Conservation (phyloP, 2,329 filamentous ascomycete genomes). For the Knoxdaviesia capensis region DNA sequence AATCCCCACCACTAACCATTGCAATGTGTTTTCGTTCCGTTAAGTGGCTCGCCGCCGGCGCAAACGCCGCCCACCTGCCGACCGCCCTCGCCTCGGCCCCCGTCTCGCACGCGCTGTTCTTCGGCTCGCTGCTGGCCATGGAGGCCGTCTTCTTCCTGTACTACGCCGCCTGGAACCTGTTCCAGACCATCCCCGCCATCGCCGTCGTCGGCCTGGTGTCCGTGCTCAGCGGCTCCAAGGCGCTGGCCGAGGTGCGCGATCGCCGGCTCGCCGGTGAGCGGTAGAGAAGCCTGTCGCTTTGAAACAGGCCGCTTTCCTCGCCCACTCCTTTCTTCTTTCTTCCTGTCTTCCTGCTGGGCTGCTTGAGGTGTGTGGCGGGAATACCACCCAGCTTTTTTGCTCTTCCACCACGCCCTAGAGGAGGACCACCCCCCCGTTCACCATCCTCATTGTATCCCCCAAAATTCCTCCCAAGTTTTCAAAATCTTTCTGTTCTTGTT, state of each 20-base stretch:
- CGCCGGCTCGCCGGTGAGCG: constrained; percentile 59
- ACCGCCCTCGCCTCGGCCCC: constrained; percentile 61
- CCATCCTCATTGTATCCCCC: too few relatives aligned
- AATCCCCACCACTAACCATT: background rate
- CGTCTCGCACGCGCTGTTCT: constrained; percentile 65
- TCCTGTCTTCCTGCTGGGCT: too few relatives aligned
- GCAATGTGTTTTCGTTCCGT: background rate
- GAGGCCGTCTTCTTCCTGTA: constrained; percentile 90
- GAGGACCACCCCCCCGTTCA: too few relatives aligned
- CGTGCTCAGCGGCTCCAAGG: constrained; percentile 75
- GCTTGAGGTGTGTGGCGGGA: too few relatives aligned
- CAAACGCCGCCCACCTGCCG: constrained; percentile 58
- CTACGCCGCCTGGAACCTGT: constrained; percentile 80
- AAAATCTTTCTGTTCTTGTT: too few relatives aligned
- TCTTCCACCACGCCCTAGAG: too few relatives aligned
- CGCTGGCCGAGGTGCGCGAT: constrained; percentile 80
- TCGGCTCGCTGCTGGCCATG: constrained; percentile 69
- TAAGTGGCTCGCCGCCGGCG: constrained; percentile 70
- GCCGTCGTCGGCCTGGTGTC: constrained; percentile 47
- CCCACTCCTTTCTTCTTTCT: too few relatives aligned
- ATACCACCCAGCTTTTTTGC: too few relatives aligned
- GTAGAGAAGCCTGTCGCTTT: constrained; percentile 11
- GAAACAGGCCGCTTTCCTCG: background rate
- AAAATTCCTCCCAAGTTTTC: too few relatives aligned
- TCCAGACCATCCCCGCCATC: constrained; percentile 65